Evolutionary conservation across 2,329 filamentous ascomycete species (phyloP).

Genomic region (Botrytis deweyae): DNA sequence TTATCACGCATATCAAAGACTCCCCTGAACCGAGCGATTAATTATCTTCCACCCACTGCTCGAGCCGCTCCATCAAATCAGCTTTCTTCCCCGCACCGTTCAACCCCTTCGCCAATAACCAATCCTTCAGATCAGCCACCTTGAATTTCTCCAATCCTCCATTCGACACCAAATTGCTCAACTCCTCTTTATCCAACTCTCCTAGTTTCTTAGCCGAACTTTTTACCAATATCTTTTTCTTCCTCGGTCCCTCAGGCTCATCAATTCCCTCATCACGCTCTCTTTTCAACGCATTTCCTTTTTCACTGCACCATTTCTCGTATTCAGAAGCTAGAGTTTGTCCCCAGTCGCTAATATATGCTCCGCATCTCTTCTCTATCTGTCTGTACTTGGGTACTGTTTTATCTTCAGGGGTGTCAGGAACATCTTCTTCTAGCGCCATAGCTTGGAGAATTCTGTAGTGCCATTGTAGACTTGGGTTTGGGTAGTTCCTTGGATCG

Average conservation of each 20-base stretch:
- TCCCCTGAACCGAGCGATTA: neutral
- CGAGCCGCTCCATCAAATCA: slow-evolving; percentile 11
- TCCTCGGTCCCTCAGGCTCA: slow-evolving; percentile 1
- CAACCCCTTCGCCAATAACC: slow-evolving; percentile 5
- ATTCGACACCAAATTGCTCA: slow-evolving; percentile 8
- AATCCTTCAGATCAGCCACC: slow-evolving; percentile 20
- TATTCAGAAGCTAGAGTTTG: slow-evolving; percentile 58
- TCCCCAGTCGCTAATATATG: slow-evolving; percentile 76
- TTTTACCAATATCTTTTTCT: neutral
- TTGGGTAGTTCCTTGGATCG: slow-evolving; percentile 84
- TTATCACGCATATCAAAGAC: neutral
- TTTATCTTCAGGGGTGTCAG: slow-evolving; percentile 67
- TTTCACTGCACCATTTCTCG: neutral
- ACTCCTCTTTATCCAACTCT: slow-evolving; percentile 16
- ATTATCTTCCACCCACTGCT: slow-evolving; percentile 14
- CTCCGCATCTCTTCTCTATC: slow-evolving; percentile 78
- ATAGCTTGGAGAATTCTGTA: slow-evolving; percentile 91
- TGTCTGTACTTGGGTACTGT: slow-evolving; percentile 82
- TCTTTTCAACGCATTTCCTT: slow-evolving; percentile 3
- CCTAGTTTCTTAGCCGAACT: slow-evolving; percentile 11
- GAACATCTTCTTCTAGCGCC: slow-evolving; percentile 87
- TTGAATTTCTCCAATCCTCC: slow-evolving; percentile 20
- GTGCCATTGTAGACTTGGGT: slow-evolving; percentile 93
- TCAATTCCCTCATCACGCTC: slow-evolving; percentile 2
- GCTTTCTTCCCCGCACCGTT: slow-evolving; percentile 11